Evolutionary conservation across 2,329 filamentous ascomycete species (phyloP).

Genomic region (Pestalotiopsis sp.): DNA sequence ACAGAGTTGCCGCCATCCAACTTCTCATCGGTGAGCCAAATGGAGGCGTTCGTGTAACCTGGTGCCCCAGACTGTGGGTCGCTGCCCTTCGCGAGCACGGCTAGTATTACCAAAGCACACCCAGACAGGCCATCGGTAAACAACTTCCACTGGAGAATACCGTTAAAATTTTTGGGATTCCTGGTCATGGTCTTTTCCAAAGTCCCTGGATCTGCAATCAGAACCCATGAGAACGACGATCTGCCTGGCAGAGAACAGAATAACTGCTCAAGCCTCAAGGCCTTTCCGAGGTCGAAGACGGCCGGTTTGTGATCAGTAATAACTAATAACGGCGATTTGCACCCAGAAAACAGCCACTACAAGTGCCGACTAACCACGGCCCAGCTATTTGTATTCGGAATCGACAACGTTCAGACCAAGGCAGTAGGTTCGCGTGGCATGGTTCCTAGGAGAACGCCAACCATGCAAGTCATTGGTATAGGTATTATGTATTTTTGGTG

Average conservation of each 20-base stretch:
- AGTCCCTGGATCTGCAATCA: not conserved
- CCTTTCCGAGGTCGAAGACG: not conserved
- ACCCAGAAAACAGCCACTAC: not conserved
- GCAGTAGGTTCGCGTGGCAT: no score
- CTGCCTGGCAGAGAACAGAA: not conserved
- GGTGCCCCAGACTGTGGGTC: not conserved
- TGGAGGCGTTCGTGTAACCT: not conserved
- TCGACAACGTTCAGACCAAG: not conserved
- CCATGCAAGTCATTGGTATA: no score
- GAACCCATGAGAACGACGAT: not conserved
- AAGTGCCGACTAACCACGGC: not conserved
- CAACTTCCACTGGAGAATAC: not conserved
- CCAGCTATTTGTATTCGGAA: not conserved
- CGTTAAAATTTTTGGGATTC: not conserved
- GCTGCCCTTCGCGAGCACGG: not conserved
- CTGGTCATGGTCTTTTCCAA: not conserved
- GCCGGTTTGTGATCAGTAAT: not conserved
- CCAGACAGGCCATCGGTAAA: not conserved
- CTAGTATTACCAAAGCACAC: not conserved
- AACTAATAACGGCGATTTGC: not conserved
- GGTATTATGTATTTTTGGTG: not conserved
- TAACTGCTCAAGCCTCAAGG: not conserved
- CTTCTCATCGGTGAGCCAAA: not conserved
- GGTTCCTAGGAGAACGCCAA: no score
- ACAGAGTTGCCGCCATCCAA: not conserved